Conservation (phyloP, 202 grass and related monocot species). For the Hordeum pubiflorum region DNA sequence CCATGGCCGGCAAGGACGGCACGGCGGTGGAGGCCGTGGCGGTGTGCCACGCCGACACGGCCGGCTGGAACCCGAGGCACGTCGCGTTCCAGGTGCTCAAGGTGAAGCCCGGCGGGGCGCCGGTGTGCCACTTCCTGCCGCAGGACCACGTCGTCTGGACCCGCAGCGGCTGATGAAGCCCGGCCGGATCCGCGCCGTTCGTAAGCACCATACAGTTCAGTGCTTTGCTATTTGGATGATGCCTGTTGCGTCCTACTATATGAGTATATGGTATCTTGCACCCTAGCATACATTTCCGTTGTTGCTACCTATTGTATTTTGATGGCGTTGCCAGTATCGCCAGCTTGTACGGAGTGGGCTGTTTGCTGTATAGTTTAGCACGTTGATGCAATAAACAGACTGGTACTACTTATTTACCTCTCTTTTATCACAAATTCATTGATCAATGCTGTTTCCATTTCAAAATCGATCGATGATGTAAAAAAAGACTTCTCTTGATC, state of each 20-base stretch:
- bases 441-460: not conserved
- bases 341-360: not conserved
- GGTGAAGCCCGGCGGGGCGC: constrained; percentile 68
- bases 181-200: not conserved
- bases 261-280: not conserved
- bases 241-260: not conserved
- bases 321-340: constrained; percentile 15
- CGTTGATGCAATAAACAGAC: constrained; percentile 32
- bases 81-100: constrained; percentile 64
- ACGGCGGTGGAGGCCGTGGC: constrained; percentile 61
- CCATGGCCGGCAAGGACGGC: constrained; percentile 59
- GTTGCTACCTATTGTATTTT: not conserved
- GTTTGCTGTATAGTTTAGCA: constrained; percentile 34
- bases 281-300: not conserved
- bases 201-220: not conserved
- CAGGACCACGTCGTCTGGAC: constrained; percentile 82
- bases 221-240: not conserved
- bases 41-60: constrained; percentile 79
- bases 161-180: constrained; percentile 29
- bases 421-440: not conserved
- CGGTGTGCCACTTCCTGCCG: constrained; percentile 86
- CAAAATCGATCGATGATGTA: not conserved
- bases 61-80: constrained; percentile 79
- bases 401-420: not conserved
- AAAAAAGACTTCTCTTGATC: too few relatives aligned